Conservation (phyloP, 805 yeast species). For the Candida mattraensis region DNA sequence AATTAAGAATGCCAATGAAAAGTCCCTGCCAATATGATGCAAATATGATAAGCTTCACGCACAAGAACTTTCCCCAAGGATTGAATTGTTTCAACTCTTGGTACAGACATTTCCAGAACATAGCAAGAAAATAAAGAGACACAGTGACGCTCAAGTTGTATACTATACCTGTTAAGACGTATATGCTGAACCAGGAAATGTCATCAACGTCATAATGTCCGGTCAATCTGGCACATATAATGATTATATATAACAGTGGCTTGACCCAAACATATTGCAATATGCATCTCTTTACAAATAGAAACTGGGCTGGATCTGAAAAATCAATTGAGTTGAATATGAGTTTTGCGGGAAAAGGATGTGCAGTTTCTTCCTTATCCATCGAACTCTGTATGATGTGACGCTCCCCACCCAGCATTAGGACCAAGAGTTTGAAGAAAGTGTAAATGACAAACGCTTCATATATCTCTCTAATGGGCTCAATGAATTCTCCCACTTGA, state of each 20-base stretch:
- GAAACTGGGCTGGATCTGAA: conserved; percentile 78
- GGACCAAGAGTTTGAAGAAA: conserved; percentile 79
- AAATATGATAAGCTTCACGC: conserved; percentile 91
- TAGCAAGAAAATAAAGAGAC: conserved; percentile 80
- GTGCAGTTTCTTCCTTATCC: conserved; percentile 69
- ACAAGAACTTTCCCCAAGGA: conserved; percentile 89
- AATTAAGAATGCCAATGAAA: conserved; percentile 51
- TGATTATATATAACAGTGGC: conserved; percentile 70
- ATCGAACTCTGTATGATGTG: conserved; percentile 60
- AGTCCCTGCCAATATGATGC: conserved; percentile 98
- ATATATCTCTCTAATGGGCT: conserved; percentile 83
- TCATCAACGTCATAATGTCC: conserved; percentile 54
- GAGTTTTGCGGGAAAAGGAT: conserved; percentile 57
- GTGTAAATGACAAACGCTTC: conserved; percentile 97
- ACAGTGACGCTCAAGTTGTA: conserved; percentile 81
- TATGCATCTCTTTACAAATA: conserved; percentile 78
- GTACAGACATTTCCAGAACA: conserved; percentile 92
- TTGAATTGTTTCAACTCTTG: conserved; percentile 72
- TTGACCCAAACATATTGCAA: conserved; percentile 95
- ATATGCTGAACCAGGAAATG: conserved; percentile 47
- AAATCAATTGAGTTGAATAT: conserved; percentile 66
- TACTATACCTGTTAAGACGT: conserved; percentile 62
- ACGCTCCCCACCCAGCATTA: conserved; percentile 89
- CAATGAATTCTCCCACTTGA: conserved; percentile 48
- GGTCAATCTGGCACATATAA: conserved; percentile 44